Percentiles rank a stretch among this genome's conserved stretches.
Evolutionary conservation across 2,329 filamentous ascomycete genomes (phyloP).

Genomic region (Myriosclerotinia scirpicola): DNA sequence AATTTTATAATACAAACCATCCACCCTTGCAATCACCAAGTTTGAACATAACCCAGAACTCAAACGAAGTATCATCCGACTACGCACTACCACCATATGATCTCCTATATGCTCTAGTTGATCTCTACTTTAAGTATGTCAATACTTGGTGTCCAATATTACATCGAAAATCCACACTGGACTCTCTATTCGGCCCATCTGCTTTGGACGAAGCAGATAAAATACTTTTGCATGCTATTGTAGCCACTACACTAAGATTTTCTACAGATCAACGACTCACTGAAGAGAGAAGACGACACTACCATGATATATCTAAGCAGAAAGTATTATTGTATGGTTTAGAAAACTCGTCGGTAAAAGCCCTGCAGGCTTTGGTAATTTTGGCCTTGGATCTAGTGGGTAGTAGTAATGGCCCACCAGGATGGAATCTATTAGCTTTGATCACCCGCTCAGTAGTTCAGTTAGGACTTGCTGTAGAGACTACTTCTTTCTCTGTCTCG

Average conservation of each 20-base stretch:
- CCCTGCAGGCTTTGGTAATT: constrained; percentile 83
- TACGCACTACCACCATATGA: constrained; percentile 74
- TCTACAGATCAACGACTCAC: constrained; percentile 75
- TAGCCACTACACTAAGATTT: constrained; percentile 83
- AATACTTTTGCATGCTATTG: constrained; percentile 82
- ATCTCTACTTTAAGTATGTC: constrained; percentile 77
- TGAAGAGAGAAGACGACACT: constrained; percentile 69
- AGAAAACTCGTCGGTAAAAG: constrained; percentile 86
- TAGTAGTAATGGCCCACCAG: constrained; percentile 83
- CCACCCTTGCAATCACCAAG: constrained; percentile 57
- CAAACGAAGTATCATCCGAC: constrained; percentile 53
- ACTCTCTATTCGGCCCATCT: constrained; percentile 76
- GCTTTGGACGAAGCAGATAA: constrained; percentile 78
- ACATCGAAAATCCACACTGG: constrained; percentile 79
- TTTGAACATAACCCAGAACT: constrained; percentile 52
- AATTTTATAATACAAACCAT: constrained; percentile 40
- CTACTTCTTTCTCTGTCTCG: constrained; percentile 73
- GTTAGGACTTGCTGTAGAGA: constrained; percentile 80
- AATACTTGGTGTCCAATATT: constrained; percentile 87
- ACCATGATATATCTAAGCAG: constrained; percentile 79
- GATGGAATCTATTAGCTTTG: constrained; percentile 87
- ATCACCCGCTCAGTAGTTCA: constrained; percentile 89
- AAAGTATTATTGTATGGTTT: constrained; percentile 84
- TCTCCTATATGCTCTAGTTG: constrained; percentile 68
- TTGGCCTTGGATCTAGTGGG: constrained; percentile 82